Conservation (phyloP, 2,329 filamentous ascomycete species). For the Paecilomyces sp. region DNA sequence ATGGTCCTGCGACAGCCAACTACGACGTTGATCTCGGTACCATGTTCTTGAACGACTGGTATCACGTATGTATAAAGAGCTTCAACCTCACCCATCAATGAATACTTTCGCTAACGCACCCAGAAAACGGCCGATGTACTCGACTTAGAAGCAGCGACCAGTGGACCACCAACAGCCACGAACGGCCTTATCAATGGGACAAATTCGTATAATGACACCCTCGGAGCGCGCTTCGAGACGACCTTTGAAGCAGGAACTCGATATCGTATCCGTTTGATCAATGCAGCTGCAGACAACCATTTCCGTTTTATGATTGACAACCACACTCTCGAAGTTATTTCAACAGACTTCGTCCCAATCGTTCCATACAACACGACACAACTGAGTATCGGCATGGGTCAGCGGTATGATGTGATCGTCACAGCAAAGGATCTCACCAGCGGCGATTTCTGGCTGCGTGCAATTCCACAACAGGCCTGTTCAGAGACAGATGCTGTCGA, state of each 20-base stretch:
- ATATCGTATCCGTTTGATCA: slow-evolving; percentile 21
- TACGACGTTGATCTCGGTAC: slow-evolving; percentile 31
- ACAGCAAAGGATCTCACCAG: background rate
- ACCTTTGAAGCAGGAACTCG: slow-evolving; percentile 33
- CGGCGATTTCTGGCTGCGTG: background rate
- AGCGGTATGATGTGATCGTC: slow-evolving; percentile 1
- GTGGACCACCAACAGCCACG: slow-evolving; percentile 24
- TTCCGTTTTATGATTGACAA: slow-evolving; percentile 43
- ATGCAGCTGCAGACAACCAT: slow-evolving; percentile 16
- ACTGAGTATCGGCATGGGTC: slow-evolving; percentile 40
- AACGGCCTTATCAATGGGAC: slow-evolving; percentile 43
- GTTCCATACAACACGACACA: slow-evolving; percentile 45
- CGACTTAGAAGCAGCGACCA: slow-evolving; percentile 11
- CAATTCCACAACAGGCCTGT: background rate
- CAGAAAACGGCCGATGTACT: slow-evolving; percentile 18
- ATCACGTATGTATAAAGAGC: background rate
- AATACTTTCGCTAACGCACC: background rate
- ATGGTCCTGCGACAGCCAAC: slow-evolving; percentile 31
- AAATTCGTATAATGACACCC: slow-evolving; percentile 23
- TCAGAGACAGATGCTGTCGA: background rate
- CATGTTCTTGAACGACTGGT: slow-evolving; percentile 29
- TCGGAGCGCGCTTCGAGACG: slow-evolving; percentile 38
- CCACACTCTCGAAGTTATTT: slow-evolving; percentile 53
- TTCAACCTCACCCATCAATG: background rate
- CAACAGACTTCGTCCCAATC: slow-evolving; percentile 53